Conservation (phyloP, 441 rosid species). For the Aleurites moluccanus region DNA sequence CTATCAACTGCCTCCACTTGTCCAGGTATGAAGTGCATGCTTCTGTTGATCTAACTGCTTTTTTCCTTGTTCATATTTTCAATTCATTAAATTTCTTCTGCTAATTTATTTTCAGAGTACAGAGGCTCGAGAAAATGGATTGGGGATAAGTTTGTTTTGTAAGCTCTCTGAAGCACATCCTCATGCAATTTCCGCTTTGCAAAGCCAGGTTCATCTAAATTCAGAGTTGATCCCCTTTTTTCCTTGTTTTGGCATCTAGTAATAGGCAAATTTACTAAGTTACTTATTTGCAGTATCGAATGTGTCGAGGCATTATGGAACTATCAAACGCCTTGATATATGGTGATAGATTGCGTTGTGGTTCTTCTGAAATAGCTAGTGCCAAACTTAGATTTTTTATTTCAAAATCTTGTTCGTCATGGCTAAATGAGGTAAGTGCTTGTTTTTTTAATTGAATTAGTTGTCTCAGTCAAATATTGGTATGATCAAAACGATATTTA, state of each 20-base stretch:
- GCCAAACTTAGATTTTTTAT: slow-evolving; percentile 59
- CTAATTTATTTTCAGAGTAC: slow-evolving; percentile 53
- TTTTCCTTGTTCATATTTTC: slow-evolving; percentile 18
- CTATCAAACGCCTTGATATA: slow-evolving; percentile 91
- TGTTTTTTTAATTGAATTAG: not conserved
- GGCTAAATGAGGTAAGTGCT: slow-evolving; percentile 70
- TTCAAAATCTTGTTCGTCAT: slow-evolving; percentile 44
- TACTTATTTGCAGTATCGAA: slow-evolving; percentile 73
- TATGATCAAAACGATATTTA: not conserved
- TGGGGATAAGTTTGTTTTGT: slow-evolving; percentile 95
- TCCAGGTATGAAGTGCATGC: slow-evolving; percentile 54
- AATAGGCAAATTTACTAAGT: slow-evolving; percentile 24
- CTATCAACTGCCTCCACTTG: slow-evolving; percentile 96
- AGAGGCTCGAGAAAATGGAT: slow-evolving; percentile 96
- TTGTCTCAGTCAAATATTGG: not conserved
- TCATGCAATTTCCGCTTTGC: slow-evolving; percentile 91
- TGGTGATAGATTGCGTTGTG: slow-evolving; percentile 85
- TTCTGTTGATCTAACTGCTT: slow-evolving; percentile 17
- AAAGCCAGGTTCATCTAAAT: slow-evolving; percentile 73
- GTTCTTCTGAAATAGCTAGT: slow-evolving; percentile 82
- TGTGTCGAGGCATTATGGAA: slow-evolving; percentile 94
- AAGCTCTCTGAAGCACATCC: slow-evolving; percentile 99
- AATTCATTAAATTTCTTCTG: slow-evolving; percentile 27
- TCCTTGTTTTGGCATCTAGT: slow-evolving; percentile 17
- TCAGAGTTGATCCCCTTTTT: slow-evolving; percentile 19